Conservation (phyloP, 2,329 filamentous ascomycete species). For the Diplodia scrobiculata region DNA sequence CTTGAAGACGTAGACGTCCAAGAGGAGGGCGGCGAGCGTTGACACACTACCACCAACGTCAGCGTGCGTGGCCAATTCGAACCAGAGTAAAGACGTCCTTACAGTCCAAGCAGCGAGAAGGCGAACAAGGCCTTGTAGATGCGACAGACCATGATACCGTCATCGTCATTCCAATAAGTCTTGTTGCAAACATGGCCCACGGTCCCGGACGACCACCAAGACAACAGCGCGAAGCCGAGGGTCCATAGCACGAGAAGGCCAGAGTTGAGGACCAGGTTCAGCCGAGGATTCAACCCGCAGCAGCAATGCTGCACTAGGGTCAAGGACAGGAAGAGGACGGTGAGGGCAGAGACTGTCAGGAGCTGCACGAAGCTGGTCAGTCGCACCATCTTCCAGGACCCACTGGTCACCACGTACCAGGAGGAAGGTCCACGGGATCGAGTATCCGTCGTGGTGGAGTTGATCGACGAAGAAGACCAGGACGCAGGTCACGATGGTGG, state of each 20-base stretch:
- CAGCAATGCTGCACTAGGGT: constrained; percentile 57
- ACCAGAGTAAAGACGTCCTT: constrained; percentile 33
- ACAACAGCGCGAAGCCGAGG: constrained; percentile 55
- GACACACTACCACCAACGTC: constrained; percentile 40
- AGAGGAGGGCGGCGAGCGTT: constrained; percentile 51
- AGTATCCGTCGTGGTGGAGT: constrained; percentile 55
- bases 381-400: background rate
- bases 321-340: constrained; percentile 50
- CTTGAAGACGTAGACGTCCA: constrained; percentile 56
- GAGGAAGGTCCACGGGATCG: constrained; percentile 62
- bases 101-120: constrained; percentile 55
- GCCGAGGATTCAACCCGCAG: constrained; percentile 55
- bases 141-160: constrained; percentile 59
- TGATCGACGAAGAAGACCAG: constrained; percentile 60
- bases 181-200: constrained; percentile 55
- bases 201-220: constrained; percentile 58
- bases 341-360: constrained; percentile 55
- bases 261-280: constrained; percentile 56
- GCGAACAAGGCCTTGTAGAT: constrained; percentile 63
- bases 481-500: constrained; percentile 56
- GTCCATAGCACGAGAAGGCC: constrained; percentile 56
- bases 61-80: background rate
- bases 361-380: constrained; percentile 46
- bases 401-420: constrained; percentile 48
- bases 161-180: constrained; percentile 56